Conservation (phyloP, 148 eudicot genomes). For the Camellia lanceoleosa region DNA sequence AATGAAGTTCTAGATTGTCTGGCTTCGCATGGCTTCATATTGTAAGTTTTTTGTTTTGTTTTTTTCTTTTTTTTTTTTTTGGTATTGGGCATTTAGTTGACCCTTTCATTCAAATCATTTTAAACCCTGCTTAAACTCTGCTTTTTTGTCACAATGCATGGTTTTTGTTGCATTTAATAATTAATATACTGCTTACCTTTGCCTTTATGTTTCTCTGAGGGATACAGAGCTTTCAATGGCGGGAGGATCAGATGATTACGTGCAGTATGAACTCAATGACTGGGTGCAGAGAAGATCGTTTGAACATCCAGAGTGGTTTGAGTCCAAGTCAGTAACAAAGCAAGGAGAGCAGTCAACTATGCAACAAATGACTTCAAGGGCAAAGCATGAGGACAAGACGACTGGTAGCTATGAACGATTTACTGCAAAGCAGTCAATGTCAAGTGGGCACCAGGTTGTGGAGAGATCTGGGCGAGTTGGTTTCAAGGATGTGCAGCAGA, state of each 20-base stretch:
- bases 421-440: neutral
- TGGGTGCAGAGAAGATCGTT: no score
- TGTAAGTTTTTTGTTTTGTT: no score
- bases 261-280: neutral
- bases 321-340: neutral
- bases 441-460: neutral
- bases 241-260: neutral
- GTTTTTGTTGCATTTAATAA: neutral
- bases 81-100: no score
- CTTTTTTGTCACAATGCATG: neutral
- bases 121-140: no score
- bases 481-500: neutral
- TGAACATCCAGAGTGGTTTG: neutral
- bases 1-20: neutral
- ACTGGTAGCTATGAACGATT: conserved; percentile 2
- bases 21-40: neutral
- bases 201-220: neutral
- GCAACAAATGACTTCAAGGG: conserved; percentile 3
- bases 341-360: neutral
- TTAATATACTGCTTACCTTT: neutral
- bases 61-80: no score
- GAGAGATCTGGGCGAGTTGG: conserved; percentile 5
- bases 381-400: neutral
- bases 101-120: no score
- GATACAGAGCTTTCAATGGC: neutral